Evolutionary conservation across 257 asterid species (phyloP).

Genomic region (Buddleja alternifolia): DNA sequence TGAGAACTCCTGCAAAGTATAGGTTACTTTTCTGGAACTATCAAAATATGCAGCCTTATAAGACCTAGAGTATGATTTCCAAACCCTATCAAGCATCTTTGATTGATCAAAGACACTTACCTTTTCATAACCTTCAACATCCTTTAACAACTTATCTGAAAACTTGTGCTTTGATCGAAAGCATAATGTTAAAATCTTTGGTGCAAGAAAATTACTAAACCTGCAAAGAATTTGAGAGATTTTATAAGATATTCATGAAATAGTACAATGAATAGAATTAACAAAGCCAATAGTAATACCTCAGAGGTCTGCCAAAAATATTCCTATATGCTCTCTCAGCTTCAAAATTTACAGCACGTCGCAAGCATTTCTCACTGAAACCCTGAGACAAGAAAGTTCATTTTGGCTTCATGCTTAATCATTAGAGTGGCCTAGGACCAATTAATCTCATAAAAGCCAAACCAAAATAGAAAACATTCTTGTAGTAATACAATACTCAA

Average conservation of each 20-base stretch:
- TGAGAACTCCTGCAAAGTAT: slow-evolving; percentile 6
- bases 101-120: slow-evolving; percentile 32
- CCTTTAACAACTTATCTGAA: slow-evolving; percentile 61
- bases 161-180: slow-evolving; percentile 71
- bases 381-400: slow-evolving; percentile 53
- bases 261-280: slow-evolving; percentile 5
- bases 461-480: not conserved
- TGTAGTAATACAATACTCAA: slow-evolving; percentile 1
- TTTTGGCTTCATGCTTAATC: slow-evolving; percentile 9
- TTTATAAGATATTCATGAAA: slow-evolving; percentile 13
- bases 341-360: slow-evolving; percentile 57
- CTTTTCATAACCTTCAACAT: slow-evolving; percentile 54
- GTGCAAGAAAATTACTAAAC: slow-evolving; percentile 49
- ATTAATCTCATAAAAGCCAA: not conserved
- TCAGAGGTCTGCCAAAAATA: slow-evolving; percentile 49
- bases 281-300: slow-evolving; percentile 50
- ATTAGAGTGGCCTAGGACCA: slow-evolving; percentile 20
- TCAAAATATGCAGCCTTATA: not conserved
- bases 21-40: not conserved
- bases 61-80: slow-evolving; percentile 9
- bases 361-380: slow-evolving; percentile 65
- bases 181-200: slow-evolving; percentile 45
- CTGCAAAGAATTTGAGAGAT: slow-evolving; percentile 44
- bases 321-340: slow-evolving; percentile 55
- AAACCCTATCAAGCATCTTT: slow-evolving; percentile 38